These are phyloP conservation scores for Trametes maxima DNA, from an alignment of 768 basidiomycete genomes.

Conservation along the genomic window DNA sequence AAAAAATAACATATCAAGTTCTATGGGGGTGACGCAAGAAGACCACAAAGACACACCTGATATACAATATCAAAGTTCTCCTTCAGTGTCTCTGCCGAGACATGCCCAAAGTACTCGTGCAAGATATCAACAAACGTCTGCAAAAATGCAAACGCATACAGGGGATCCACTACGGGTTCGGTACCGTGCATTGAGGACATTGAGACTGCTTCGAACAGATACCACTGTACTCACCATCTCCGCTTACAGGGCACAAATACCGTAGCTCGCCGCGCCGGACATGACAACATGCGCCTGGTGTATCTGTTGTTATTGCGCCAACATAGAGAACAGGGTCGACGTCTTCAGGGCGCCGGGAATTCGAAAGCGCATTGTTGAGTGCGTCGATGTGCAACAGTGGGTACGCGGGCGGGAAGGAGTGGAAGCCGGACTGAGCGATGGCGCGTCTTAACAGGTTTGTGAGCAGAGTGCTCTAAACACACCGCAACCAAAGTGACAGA, in stretches of 20 bases:
- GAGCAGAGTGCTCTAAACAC: neutral
- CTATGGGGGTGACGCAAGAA: neutral
- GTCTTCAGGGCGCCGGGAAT: constrained; percentile 51
- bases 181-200: no score
- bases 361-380: constrained; percentile 70
- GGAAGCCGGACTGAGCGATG: constrained; percentile 90
- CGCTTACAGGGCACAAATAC: constrained; percentile 80
- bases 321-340: constrained; percentile 80
- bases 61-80: constrained; percentile 97
- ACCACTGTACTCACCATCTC: constrained; percentile 63
- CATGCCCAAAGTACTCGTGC: constrained; percentile 84
- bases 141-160: constrained; percentile 88
- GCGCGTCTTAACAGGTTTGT: constrained; percentile 39
- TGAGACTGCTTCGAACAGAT: neutral
- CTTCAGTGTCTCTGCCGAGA: constrained; percentile 76
- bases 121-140: constrained; percentile 84
- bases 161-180: constrained; percentile 69
- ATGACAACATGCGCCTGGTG: constrained; percentile 83
- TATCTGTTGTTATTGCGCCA: constrained; percentile 39
- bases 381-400: constrained; percentile 87
- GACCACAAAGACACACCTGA: constrained; percentile 55
- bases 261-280: constrained; percentile 73
- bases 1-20: no score
- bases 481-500: constrained; percentile 38
- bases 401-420: constrained; percentile 73